These are phyloP conservation scores for Penicillium sp. DNA, from an alignment of 2,329 filamentous ascomycete species.

Conservation along the genomic window DNA sequence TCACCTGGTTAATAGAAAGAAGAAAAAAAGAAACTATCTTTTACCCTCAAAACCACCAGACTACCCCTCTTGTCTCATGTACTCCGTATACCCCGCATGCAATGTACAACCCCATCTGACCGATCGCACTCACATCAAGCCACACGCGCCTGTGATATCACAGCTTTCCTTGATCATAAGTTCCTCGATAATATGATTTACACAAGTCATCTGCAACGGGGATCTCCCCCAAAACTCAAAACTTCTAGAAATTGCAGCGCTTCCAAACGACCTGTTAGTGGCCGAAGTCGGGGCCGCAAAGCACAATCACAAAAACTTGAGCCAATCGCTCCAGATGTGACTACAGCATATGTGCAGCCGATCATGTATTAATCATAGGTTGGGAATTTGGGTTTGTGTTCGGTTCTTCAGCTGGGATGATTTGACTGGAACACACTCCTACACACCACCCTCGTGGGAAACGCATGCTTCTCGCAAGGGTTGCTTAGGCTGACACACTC, in stretches of 20 bases:
- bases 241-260: constrained; percentile 10
- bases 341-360: constrained; percentile 13
- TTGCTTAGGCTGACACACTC: neutral
- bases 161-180: neutral
- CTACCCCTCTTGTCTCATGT: neutral
- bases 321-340: constrained; percentile 12
- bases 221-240: constrained; percentile 18
- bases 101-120: constrained; percentile 1
- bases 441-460: constrained; percentile 6
- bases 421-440: neutral
- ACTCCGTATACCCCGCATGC: constrained; percentile 2
- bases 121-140: constrained; percentile 5
- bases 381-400: neutral
- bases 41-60: neutral
- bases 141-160: constrained; percentile 4
- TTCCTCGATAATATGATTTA: neutral
- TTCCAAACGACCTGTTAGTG: constrained; percentile 11
- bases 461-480: neutral
- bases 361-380: constrained; percentile 12
- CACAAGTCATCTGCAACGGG: constrained; percentile 14
- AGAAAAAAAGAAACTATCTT: neutral
- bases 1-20: neutral
- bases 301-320: neutral
- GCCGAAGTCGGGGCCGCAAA: neutral
- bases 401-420: constrained; percentile 3